Percentiles rank a stretch among this genome's conserved stretches.
These are phyloP conservation scores for Pseudogymnoascus sp. DNA, from an alignment of 2,329 filamentous ascomycete species.

Conservation along the genomic window DNA sequence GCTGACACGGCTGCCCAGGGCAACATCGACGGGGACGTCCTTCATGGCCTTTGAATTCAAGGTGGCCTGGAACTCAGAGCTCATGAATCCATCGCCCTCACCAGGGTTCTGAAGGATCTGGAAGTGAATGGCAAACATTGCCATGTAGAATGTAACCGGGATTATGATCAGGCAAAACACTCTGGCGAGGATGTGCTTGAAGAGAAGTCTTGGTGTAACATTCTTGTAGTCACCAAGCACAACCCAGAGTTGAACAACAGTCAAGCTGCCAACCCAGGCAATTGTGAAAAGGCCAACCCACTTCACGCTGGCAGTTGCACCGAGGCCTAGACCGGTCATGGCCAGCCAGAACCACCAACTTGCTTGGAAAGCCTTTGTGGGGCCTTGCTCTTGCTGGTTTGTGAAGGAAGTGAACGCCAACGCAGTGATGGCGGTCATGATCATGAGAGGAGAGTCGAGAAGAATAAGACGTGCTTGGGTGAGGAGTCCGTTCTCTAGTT, in stretches of 20 bases:
- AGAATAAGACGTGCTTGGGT: constrained; percentile 94
- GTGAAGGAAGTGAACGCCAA: constrained; percentile 87
- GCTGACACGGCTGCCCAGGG: constrained; percentile 75
- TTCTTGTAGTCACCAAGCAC: constrained; percentile 81
- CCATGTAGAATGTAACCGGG: constrained; percentile 83
- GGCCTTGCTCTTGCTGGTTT: constrained; percentile 93
- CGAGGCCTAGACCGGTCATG: constrained; percentile 77
- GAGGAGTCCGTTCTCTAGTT: constrained; percentile 80
- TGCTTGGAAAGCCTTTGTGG: constrained; percentile 74
- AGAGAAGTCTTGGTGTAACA: constrained; percentile 74
- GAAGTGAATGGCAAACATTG: constrained; percentile 97
- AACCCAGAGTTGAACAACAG: constrained; percentile 87
- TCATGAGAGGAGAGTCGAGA: constrained; percentile 88
- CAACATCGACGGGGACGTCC: constrained; percentile 85
- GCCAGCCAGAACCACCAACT: constrained; percentile 98
- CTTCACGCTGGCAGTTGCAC: constrained; percentile 90
- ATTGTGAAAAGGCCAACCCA: constrained; percentile 99
- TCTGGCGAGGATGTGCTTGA: constrained; percentile 90
- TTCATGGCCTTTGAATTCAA: constrained; percentile 96
- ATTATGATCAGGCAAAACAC: constrained; percentile 87
- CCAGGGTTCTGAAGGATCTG: constrained; percentile 86
- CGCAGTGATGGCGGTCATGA: constrained; percentile 85
- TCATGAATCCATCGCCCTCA: constrained; percentile 99
- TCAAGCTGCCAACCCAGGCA: constrained; percentile 91
- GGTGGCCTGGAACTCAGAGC: constrained; percentile 95